These are phyloP conservation scores for Cyclotella atomus DNA, from an alignment of 108 stramenopile genomes.

Conservation along the genomic window DNA sequence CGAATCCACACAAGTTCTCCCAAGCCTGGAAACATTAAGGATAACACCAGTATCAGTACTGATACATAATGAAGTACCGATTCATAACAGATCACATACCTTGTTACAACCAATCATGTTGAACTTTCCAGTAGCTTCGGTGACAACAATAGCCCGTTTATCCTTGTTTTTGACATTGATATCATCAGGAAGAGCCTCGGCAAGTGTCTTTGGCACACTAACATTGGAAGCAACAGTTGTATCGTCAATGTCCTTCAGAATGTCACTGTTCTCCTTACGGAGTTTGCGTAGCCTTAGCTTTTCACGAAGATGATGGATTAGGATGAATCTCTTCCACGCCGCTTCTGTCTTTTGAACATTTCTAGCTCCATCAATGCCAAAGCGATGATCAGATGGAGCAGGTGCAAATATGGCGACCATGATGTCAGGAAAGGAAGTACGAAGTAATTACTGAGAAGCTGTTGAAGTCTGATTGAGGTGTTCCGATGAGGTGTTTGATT, in stretches of 20 bases:
- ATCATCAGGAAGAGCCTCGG: slow-evolving; percentile 20
- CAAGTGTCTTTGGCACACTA: slow-evolving; percentile 4
- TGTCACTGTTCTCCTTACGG: slow-evolving; percentile 12
- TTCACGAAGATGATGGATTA: slow-evolving; percentile 14
- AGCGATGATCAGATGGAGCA: neutral
- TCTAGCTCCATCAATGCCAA: neutral
- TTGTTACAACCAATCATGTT: slow-evolving; percentile 36
- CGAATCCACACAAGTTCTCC: slow-evolving; percentile 36
- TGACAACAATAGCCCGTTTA: slow-evolving; percentile 32
- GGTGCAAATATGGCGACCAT: slow-evolving; percentile 3
- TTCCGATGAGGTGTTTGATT: no score
- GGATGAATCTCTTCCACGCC: neutral
- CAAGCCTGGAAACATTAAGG: slow-evolving; percentile 17
- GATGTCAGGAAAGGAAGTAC: no score
- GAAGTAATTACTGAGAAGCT: no score
- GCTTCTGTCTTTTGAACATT: slow-evolving; percentile 5
- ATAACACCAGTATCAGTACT: no score
- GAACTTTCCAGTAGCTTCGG: slow-evolving; percentile 21
- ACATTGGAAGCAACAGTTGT: slow-evolving; percentile 1
- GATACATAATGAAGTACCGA: no score
- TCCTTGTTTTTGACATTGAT: slow-evolving; percentile 12
- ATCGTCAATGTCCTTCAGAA: slow-evolving; percentile 23
- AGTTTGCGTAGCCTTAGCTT: slow-evolving; percentile 8
- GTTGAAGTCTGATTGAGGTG: neutral
- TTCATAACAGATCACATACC: no score